phyloP scores from a whole-genome alignment of 179 eudicot species.

The Silene noctiflora region DNA sequence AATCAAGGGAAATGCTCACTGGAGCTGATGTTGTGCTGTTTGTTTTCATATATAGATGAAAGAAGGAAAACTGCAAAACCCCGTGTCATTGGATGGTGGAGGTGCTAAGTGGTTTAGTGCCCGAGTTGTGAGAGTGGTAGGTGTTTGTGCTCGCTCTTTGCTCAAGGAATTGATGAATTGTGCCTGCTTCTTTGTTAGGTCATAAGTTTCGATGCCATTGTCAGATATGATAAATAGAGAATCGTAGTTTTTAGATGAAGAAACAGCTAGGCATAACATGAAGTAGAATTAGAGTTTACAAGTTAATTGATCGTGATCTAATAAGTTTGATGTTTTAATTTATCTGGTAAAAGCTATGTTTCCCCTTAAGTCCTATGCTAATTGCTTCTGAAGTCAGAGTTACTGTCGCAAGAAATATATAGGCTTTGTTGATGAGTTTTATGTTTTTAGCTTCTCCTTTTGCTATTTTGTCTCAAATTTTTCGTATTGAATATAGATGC shows the following conservation, averaged over 20 bases:
- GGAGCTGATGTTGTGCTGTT: not conserved
- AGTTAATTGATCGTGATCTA: not conserved
- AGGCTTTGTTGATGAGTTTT: too few species aligned
- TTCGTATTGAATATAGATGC: constrained; percentile 4
- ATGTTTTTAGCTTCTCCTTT: not conserved
- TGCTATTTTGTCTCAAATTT: constrained; percentile 15
- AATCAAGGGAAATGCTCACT: not conserved
- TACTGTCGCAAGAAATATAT: too few species aligned
- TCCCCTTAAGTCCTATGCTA: not conserved
- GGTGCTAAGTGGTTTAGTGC: constrained; percentile 54
- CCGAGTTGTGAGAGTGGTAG: constrained; percentile 55
- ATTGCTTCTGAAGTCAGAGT: too few species aligned
- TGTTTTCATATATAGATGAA: constrained; percentile 36
- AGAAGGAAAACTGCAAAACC: constrained; percentile 21
- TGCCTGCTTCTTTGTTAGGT: not conserved
- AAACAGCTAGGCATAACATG: not conserved
- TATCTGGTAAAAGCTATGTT: not conserved
- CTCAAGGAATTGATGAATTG: not conserved
- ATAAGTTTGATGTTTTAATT: not conserved
- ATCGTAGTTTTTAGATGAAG: not conserved
- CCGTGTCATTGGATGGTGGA: constrained; percentile 23
- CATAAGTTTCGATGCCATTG: not conserved
- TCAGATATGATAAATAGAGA: not conserved
- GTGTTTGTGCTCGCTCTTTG: constrained; percentile 22
- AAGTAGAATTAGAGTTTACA: not conserved